These are phyloP conservation scores for Sonneratia alba DNA, from an alignment of 345 rosid genomes.

Conservation along the genomic window DNA sequence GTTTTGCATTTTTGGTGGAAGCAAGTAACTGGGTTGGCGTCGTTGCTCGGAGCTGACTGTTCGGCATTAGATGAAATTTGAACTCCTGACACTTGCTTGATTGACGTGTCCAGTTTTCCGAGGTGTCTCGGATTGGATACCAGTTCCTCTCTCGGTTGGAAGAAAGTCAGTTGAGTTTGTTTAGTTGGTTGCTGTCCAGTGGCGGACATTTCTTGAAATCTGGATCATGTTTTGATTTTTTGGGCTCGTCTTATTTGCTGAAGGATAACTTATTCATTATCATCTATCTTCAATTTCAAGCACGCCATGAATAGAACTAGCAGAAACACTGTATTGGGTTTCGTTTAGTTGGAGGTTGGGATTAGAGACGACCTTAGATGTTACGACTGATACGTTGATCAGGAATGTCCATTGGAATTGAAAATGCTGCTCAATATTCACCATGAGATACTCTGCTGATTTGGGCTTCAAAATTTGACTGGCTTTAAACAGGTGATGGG, in stretches of 20 bases:
- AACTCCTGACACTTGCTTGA: background rate
- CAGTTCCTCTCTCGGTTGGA: background rate
- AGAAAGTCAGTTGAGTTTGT: background rate
- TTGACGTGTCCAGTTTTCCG: background rate
- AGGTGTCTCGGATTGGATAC: background rate
- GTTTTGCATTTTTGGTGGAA: background rate
- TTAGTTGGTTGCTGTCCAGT: no score
- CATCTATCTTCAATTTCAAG: no score
- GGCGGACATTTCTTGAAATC: no score
- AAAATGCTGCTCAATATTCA: background rate
- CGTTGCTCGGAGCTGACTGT: background rate
- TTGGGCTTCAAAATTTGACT: background rate
- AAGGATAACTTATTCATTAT: no score
- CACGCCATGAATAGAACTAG: background rate
- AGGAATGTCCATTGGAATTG: background rate
- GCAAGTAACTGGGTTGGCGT: background rate
- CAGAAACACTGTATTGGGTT: background rate
- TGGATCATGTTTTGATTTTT: background rate
- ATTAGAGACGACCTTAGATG: background rate
- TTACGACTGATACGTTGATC: background rate
- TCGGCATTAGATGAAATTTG: background rate
- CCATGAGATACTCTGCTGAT: background rate
- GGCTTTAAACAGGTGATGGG: background rate
- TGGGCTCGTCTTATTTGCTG: no score
- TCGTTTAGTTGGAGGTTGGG: background rate